These are phyloP conservation scores for Pelargonium myrrhifolium DNA, from an alignment of 441 rosid genomes.

Conservation along the genomic window DNA sequence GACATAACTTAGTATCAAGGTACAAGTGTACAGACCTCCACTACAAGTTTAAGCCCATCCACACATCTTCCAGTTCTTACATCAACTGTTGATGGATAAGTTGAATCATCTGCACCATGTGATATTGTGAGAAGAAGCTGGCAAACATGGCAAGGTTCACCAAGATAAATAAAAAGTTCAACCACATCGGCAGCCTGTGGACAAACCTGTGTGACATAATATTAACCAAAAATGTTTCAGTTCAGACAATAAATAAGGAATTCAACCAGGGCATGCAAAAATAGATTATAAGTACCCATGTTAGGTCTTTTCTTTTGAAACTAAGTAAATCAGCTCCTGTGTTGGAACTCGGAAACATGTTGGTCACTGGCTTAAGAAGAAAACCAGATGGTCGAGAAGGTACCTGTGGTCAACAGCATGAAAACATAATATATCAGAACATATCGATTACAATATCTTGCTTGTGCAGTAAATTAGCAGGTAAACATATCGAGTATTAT, in stretches of 20 bases:
- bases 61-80: constrained; percentile 77
- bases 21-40: constrained; percentile 56
- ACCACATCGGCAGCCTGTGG: constrained; percentile 76
- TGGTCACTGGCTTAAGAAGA: constrained; percentile 81
- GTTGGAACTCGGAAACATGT: constrained; percentile 42
- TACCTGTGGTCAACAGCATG: constrained; percentile 47
- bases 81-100: constrained; percentile 77
- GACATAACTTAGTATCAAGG: background rate
- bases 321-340: constrained; percentile 64
- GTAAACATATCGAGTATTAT: background rate
- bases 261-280: constrained; percentile 16
- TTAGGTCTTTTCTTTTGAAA: constrained; percentile 65
- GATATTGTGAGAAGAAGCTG: constrained; percentile 83
- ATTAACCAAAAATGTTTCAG: constrained; percentile 2
- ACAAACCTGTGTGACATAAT: constrained; percentile 54
- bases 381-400: constrained; percentile 76
- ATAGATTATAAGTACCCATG: constrained; percentile 57
- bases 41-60: constrained; percentile 74
- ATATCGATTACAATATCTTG: background rate
- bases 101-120: constrained; percentile 88
- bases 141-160: constrained; percentile 95
- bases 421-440: constrained; percentile 14
- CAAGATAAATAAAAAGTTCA: constrained; percentile 80
- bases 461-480: background rate
- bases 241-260: background rate